Evolutionary conservation across 1,284 basidiomycete species (phyloP).

Genomic region (Cutaneotrichosporon sp.): DNA sequence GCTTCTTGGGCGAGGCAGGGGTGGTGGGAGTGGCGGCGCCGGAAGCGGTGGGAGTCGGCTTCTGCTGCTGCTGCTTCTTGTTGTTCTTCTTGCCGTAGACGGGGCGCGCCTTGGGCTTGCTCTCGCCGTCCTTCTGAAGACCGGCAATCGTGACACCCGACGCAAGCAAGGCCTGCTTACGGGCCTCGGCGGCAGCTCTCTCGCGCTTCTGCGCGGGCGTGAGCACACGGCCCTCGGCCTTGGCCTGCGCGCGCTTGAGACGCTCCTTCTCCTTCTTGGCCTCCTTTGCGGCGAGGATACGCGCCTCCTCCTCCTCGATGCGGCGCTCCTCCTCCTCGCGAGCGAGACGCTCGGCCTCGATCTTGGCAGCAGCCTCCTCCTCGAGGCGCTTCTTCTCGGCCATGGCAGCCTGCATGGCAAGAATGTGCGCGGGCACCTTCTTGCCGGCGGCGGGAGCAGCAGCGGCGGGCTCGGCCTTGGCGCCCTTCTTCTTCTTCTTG

Average conservation of each 20-base stretch:
- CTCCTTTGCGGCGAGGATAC: constrained; percentile 79
- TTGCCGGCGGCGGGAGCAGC: constrained; percentile 56
- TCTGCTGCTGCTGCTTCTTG: constrained; percentile 60
- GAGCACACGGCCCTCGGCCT: constrained; percentile 85
- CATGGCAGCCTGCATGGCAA: constrained; percentile 74
- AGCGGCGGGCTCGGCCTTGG: constrained; percentile 60
- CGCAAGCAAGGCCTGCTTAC: constrained; percentile 87
- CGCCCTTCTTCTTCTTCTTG: constrained; percentile 85
- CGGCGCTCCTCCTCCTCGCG: constrained; percentile 77
- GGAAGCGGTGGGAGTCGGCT: constrained; percentile 35
- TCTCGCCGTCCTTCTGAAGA: constrained; percentile 59
- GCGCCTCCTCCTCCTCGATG: constrained; percentile 72
- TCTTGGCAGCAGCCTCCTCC: constrained; percentile 68
- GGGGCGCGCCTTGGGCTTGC: constrained; percentile 52
- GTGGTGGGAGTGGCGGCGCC: constrained; percentile 52
- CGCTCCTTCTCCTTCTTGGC: constrained; percentile 88
- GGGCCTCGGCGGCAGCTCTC: constrained; percentile 83
- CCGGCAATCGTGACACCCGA: constrained; percentile 85
- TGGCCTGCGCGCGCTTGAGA: constrained; percentile 68
- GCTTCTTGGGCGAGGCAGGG: constrained; percentile 28
- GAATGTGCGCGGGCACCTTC: constrained; percentile 69
- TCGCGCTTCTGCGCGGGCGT: constrained; percentile 98
- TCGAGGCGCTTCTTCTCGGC: constrained; percentile 84
- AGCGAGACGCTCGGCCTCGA: constrained; percentile 68
- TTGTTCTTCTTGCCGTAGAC: constrained; percentile 69